Percentiles rank a stretch among this genome's conserved stretches.
These are phyloP conservation scores for Xylaria sp. DNA, from an alignment of 2,329 filamentous ascomycete genomes.

Conservation along the genomic window DNA sequence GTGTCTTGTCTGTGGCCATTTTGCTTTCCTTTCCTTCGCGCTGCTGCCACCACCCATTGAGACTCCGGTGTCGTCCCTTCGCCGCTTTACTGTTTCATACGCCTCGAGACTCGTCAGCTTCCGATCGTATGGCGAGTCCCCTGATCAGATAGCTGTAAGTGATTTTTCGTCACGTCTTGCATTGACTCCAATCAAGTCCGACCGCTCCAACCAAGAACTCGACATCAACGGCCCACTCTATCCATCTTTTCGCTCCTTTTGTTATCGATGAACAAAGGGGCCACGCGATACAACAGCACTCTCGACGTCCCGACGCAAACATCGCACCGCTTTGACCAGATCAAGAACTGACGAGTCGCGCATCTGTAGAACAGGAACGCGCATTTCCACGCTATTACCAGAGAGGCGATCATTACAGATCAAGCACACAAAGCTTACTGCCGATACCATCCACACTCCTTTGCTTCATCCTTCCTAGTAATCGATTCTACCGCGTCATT, in stretches of 20 bases:
- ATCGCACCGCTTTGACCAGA: conserved; percentile 15
- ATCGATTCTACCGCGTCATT: conserved; percentile 39
- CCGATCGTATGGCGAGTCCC: conserved; percentile 37
- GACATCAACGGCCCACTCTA: conserved; percentile 12
- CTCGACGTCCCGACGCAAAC: conserved; percentile 20
- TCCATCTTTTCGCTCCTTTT: conserved; percentile 21
- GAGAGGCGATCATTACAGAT: conserved; percentile 33
- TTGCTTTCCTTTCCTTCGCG: conserved; percentile 35
- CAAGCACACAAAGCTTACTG: conserved; percentile 41
- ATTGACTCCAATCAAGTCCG: conserved; percentile 31
- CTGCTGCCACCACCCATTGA: conserved; percentile 27
- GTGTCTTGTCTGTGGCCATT: conserved; percentile 30
- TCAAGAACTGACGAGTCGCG: conserved; percentile 29
- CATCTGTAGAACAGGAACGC: conserved; percentile 28
- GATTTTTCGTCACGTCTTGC: conserved; percentile 25
- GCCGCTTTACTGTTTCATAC: conserved; percentile 29
- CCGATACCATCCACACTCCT: conserved; percentile 31
- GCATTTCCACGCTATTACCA: conserved; percentile 26
- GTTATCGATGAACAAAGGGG: conserved; percentile 29
- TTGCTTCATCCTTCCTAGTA: conserved; percentile 35
- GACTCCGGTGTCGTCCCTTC: neutral
- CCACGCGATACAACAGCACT: conserved; percentile 13
- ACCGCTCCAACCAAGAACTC: conserved; percentile 21
- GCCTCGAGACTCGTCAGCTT: conserved; percentile 40
- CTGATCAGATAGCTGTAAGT: conserved; percentile 34